These are phyloP conservation scores for Penicillium dipodomyicola DNA, from an alignment of 495 filamentous ascomycete species.

Conservation along the genomic window DNA sequence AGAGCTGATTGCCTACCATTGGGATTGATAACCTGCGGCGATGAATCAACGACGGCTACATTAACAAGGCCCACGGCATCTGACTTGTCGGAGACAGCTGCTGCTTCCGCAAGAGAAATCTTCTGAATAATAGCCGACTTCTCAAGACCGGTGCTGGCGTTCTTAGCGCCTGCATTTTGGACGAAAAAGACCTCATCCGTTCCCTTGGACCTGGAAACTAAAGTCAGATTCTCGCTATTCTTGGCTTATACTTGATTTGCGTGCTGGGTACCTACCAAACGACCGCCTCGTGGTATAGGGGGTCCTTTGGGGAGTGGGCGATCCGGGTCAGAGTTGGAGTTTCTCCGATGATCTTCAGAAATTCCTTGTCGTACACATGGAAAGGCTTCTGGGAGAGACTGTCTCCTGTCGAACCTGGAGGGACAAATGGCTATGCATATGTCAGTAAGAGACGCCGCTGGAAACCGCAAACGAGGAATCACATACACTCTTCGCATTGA, in stretches of 20 bases:
- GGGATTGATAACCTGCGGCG: constrained; percentile 45
- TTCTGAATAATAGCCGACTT: constrained; percentile 52
- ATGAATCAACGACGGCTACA: constrained; percentile 34
- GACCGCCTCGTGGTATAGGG: constrained; percentile 51
- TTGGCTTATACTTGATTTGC: not conserved
- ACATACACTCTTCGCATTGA: constrained; percentile 22
- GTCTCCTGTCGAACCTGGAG: constrained; percentile 20
- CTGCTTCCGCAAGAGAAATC: constrained; percentile 43
- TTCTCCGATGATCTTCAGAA: constrained; percentile 20
- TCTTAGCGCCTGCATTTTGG: constrained; percentile 47
- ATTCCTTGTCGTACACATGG: constrained; percentile 25
- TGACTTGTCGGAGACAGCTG: constrained; percentile 34
- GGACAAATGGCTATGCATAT: constrained; percentile 18
- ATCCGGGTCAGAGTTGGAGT: constrained; percentile 22
- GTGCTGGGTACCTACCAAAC: constrained; percentile 41
- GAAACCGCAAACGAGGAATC: not conserved
- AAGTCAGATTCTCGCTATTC: not conserved
- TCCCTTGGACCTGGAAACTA: constrained; percentile 29
- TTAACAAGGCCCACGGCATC: constrained; percentile 44
- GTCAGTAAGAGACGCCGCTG: not conserved
- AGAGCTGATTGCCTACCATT: constrained; percentile 40
- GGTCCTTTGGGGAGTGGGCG: constrained; percentile 30
- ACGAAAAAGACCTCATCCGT: constrained; percentile 54
- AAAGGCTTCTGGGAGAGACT: constrained; percentile 31
- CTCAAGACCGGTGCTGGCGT: constrained; percentile 47